A percentile compares a stretch with the other conserved stretches of the same genome.
phyloP scores from a whole-genome alignment of 345 rosid genomes.

The Dipteronia dyeriana region DNA sequence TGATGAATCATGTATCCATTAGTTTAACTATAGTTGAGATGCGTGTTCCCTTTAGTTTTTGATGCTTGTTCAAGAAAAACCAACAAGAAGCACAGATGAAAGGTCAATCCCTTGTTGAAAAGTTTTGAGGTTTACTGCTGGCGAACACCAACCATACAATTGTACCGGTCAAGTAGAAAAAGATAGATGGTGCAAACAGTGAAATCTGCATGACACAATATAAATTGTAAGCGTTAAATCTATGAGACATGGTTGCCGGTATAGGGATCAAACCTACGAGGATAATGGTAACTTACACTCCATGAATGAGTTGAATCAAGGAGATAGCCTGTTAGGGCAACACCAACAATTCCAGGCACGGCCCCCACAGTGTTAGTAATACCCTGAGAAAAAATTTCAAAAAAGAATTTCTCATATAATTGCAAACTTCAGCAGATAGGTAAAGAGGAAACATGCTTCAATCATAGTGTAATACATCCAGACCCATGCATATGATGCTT shows the following conservation, averaged over 20 bases:
- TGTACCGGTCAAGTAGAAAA: constrained; percentile 92
- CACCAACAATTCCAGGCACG: constrained; percentile 87
- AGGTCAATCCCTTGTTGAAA: constrained; percentile 47
- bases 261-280: neutral
- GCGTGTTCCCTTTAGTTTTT: constrained; percentile 17
- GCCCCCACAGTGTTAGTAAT: constrained; percentile 94
- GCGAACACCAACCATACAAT: constrained; percentile 86
- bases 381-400: constrained; percentile 49
- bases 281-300: constrained; percentile 68
- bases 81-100: neutral
- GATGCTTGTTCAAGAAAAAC: constrained; percentile 14
- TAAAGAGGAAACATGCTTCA: neutral
- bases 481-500: neutral
- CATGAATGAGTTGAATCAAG: constrained; percentile 93
- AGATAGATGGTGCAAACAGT: constrained; percentile 81
- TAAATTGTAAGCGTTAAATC: neutral
- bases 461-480: neutral
- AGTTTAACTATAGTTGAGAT: neutral
- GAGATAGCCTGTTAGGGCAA: constrained; percentile 88
- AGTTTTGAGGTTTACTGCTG: constrained; percentile 83
- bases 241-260: neutral
- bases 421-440: constrained; percentile 3
- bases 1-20: neutral
- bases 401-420: neutral
- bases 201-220: constrained; percentile 52